Conservation (phyloP, 1,139 yeast genomes). For the Lodderomyces parapsilosis region DNA sequence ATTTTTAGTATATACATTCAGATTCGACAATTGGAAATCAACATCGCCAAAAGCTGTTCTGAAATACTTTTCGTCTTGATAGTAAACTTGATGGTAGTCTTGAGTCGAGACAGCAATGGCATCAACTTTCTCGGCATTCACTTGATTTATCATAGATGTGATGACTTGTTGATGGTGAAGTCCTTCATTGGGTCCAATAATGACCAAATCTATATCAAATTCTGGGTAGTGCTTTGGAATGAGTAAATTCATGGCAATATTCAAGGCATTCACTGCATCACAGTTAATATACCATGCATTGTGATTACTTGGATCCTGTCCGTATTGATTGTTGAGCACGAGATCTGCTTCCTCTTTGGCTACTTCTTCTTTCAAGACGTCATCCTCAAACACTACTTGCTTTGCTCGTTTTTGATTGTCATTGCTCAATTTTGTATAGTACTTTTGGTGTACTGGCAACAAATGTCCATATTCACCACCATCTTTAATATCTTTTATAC, state of each 20-base stretch:
- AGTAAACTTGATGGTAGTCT: conserved; percentile 33
- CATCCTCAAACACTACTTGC: conserved; percentile 16
- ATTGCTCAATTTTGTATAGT: conserved; percentile 22
- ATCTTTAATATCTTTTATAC: conserved; percentile 12
- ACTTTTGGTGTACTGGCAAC: conserved; percentile 30
- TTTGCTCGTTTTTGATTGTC: conserved; percentile 21
- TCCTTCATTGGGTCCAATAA: conserved; percentile 43
- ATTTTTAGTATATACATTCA: conserved; percentile 26
- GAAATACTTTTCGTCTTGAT: conserved; percentile 20
- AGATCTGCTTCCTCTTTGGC: not conserved
- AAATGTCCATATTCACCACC: conserved; percentile 41
- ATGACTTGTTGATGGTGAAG: conserved; percentile 13
- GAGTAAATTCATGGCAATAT: conserved; percentile 33
- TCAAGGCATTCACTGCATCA: conserved; percentile 28
- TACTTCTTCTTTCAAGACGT: conserved; percentile 4
- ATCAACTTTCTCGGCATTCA: conserved; percentile 14
- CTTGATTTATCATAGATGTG: conserved; percentile 10
- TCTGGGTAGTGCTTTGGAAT: conserved; percentile 30
- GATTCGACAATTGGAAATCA: conserved; percentile 16
- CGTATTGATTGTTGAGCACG: conserved; percentile 18
- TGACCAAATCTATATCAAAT: conserved; percentile 35
- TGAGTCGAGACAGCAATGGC: conserved; percentile 25
- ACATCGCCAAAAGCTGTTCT: conserved; percentile 5
- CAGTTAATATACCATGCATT: conserved; percentile 42
- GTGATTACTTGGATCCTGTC: conserved; percentile 35